Percentiles rank a stretch among this genome's conserved stretches.
Evolutionary conservation across 352 stramenopile species (phyloP).

Genomic region (Phytophthora pseudosyringae): DNA sequence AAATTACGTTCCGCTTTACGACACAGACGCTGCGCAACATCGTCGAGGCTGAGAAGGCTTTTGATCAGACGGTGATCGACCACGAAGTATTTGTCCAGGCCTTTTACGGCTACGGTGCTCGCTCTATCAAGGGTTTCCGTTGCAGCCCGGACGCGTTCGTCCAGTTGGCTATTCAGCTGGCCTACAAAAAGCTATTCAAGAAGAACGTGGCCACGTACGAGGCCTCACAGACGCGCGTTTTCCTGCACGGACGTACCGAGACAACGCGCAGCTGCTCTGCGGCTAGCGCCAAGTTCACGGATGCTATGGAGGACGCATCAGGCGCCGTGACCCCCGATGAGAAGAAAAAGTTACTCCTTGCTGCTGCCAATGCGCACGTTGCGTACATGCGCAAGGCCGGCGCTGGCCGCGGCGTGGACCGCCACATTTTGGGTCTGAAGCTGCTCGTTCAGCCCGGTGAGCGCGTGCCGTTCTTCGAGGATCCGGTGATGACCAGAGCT

Average conservation of each 20-base stretch:
- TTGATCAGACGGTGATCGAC: constrained; percentile 77
- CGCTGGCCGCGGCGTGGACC: constrained; percentile 90
- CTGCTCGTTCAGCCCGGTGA: constrained; percentile 58
- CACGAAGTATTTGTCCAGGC: constrained; percentile 89
- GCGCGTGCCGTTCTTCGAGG: constrained; percentile 72
- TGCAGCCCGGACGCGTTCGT: constrained; percentile 95
- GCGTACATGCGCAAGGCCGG: constrained; percentile 77
- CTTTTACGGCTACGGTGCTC: constrained; percentile 91
- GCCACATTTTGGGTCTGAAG: constrained; percentile 93
- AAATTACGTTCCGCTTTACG: constrained; percentile 65
- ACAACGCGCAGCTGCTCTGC: constrained; percentile 86
- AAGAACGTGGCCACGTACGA: constrained; percentile 92
- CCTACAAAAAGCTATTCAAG: constrained; percentile 80
- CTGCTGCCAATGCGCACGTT: constrained; percentile 57
- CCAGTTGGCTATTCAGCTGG: constrained; percentile 96
- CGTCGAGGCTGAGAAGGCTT: constrained; percentile 54
- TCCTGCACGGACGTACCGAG: constrained; percentile 95
- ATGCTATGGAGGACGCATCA: constrained; percentile 77
- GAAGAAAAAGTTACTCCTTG: constrained; percentile 55
- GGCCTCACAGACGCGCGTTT: constrained; percentile 93
- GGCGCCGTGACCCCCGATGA: constrained; percentile 33
- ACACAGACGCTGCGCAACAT: constrained; percentile 56
- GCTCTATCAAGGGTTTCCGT: constrained; percentile 89
- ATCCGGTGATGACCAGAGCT: constrained; percentile 66
- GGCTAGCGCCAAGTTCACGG: constrained; percentile 85